Evolutionary conservation across 441 rosid species (phyloP).

Genomic region (Geranium incanum): DNA sequence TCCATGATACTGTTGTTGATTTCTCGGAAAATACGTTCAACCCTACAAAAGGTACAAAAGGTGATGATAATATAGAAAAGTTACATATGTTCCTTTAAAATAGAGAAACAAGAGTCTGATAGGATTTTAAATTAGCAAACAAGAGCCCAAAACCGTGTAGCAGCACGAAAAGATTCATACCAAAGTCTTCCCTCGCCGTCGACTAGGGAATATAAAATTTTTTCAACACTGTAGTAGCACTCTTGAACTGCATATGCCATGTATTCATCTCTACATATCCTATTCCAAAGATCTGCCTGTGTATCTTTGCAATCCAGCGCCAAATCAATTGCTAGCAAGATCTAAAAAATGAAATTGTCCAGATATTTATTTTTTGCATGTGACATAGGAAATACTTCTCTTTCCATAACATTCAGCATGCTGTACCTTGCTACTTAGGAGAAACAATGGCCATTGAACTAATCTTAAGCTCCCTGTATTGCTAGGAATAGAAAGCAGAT

Average conservation of each 20-base stretch:
- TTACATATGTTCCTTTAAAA: background rate
- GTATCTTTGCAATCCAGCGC: constrained; percentile 89
- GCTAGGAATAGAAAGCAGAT: constrained; percentile 88
- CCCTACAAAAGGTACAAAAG: constrained; percentile 48
- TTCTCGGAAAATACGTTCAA: constrained; percentile 84
- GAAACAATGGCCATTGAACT: constrained; percentile 99
- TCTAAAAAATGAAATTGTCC: constrained; percentile 42
- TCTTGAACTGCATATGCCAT: constrained; percentile 98
- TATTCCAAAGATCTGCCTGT: constrained; percentile 70
- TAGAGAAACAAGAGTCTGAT: background rate
- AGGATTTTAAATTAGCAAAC: background rate
- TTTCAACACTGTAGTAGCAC: constrained; percentile 82
- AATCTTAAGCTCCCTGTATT: constrained; percentile 85
- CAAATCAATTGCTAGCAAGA: constrained; percentile 88
- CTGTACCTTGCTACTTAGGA: constrained; percentile 90
- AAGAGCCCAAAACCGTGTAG: constrained; percentile 4
- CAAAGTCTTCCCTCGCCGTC: constrained; percentile 95
- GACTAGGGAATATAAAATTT: constrained; percentile 70
- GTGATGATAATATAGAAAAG: constrained; percentile 13
- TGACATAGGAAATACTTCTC: background rate
- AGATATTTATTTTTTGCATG: constrained; percentile 20
- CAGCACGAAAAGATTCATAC: constrained; percentile 31
- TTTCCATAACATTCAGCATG: constrained; percentile 20
- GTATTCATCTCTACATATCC: constrained; percentile 86
- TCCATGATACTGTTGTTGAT: constrained; percentile 61